These are phyloP conservation scores for Suillus brevipes DNA, from an alignment of 768 basidiomycete species.

Conservation along the genomic window DNA sequence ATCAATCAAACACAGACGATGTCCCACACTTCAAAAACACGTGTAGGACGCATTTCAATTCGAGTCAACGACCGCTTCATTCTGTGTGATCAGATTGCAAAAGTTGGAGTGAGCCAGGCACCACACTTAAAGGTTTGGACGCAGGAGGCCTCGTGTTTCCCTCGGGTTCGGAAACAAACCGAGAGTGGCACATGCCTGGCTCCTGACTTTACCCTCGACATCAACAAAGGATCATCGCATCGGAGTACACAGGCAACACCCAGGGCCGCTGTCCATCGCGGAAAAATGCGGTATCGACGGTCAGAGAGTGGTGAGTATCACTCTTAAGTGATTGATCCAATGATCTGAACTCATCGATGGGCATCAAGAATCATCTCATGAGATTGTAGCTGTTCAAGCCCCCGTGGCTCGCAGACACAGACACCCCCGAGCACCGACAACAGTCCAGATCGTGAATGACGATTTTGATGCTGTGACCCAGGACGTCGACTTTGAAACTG, in stretches of 20 bases:
- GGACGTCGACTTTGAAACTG: constrained; percentile 26
- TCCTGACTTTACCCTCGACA: constrained; percentile 2
- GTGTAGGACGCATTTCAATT: neutral
- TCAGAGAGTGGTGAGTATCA: constrained; percentile 3
- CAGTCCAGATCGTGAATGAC: constrained; percentile 31
- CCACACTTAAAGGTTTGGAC: neutral
- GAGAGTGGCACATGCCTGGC: constrained; percentile 4
- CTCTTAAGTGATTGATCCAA: neutral
- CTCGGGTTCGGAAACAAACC: constrained; percentile 2
- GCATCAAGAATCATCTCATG: constrained; percentile 33
- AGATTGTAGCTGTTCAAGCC: constrained; percentile 26
- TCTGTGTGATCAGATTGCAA: neutral
- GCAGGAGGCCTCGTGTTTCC: constrained; percentile 6
- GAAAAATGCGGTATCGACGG: constrained; percentile 4
- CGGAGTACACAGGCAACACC: neutral
- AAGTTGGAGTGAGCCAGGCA: constrained; percentile 3
- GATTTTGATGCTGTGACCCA: constrained; percentile 32
- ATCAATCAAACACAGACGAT: neutral
- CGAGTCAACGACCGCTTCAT: neutral
- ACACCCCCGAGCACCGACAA: constrained; percentile 32
- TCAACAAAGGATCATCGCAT: neutral
- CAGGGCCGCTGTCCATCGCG: neutral
- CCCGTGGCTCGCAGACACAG: constrained; percentile 14
- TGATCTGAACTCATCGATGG: constrained; percentile 15
- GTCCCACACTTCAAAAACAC: constrained; percentile 2